Evolutionary conservation across 2,329 filamentous ascomycete species (phyloP).

Genomic region (Cephalotrichum gorgonifer): DNA sequence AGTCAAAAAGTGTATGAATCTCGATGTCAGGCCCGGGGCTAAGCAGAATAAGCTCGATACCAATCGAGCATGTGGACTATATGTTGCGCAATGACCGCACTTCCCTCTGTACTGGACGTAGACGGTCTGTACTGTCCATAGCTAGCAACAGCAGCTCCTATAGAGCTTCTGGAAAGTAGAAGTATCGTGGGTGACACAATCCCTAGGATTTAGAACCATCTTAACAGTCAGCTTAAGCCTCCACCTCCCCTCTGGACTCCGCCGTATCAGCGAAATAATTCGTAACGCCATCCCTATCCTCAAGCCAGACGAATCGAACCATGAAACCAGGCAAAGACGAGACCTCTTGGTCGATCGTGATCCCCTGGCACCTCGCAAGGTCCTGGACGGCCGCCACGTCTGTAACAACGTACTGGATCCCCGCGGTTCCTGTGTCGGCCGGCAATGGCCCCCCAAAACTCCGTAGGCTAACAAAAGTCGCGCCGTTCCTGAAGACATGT

Average conservation of each 20-base stretch:
- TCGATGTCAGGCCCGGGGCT: too few relatives aligned
- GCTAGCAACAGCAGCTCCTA: too few relatives aligned
- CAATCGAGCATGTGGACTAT: too few relatives aligned
- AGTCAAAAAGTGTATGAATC: too few relatives aligned
- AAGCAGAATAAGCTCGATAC: too few relatives aligned
- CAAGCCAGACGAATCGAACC: neutral
- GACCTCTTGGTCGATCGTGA: neutral
- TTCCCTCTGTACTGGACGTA: too few relatives aligned
- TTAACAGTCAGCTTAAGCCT: neutral
- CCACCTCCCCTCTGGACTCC: neutral
- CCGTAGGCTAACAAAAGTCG: neutral
- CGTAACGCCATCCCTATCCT: neutral
- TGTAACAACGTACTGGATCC: slow-evolving; percentile 2
- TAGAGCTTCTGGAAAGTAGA: too few relatives aligned
- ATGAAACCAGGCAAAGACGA: neutral
- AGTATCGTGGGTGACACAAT: too few relatives aligned
- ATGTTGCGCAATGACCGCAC: too few relatives aligned
- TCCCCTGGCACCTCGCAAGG: neutral
- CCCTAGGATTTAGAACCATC: too few relatives aligned
- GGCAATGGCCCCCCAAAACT: neutral
- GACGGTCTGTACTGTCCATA: too few relatives aligned
- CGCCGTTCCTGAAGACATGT: slow-evolving; percentile 1
- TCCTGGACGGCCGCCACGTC: neutral
- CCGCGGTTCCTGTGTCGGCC: neutral
- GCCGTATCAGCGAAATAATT: slow-evolving; percentile 1